Conservation (phyloP, 2,329 filamentous ascomycete genomes). For the Pyricularia pennisetigena region DNA sequence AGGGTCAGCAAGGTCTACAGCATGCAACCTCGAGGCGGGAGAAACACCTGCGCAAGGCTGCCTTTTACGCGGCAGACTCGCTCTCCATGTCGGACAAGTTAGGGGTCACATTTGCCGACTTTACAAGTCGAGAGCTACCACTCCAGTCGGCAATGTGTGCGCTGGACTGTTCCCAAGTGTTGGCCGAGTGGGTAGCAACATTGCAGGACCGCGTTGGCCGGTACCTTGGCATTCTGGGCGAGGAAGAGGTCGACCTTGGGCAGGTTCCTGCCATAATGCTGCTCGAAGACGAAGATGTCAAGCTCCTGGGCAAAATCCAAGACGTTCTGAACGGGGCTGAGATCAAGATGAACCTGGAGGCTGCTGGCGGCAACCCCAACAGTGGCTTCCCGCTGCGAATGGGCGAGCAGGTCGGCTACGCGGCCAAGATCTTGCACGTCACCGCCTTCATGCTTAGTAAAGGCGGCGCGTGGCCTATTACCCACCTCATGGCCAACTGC, state of each 20-base stretch:
- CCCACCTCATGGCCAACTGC: constrained; percentile 43
- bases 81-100: constrained; percentile 80
- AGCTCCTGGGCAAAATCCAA: constrained; percentile 72
- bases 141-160: constrained; percentile 86
- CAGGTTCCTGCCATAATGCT: constrained; percentile 84
- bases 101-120: constrained; percentile 76
- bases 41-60: constrained; percentile 84
- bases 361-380: constrained; percentile 21
- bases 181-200: constrained; percentile 89
- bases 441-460: constrained; percentile 83
- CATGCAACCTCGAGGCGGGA: constrained; percentile 60
- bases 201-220: constrained; percentile 89
- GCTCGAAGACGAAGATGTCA: constrained; percentile 83
- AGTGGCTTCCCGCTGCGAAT: constrained; percentile 42
- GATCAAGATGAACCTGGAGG: constrained; percentile 60
- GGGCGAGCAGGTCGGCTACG: constrained; percentile 55
- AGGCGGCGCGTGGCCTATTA: constrained; percentile 79
- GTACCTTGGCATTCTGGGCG: constrained; percentile 78
- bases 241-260: constrained; percentile 66
- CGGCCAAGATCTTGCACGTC: constrained; percentile 72
- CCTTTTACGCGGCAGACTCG: constrained; percentile 88
- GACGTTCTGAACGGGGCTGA: constrained; percentile 70
- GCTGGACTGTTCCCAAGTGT: constrained; percentile 87
- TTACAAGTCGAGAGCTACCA: constrained; percentile 74
- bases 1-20: constrained; percentile 16